Evolutionary conservation across 164 flowering plant species (phyloP).

Genomic region (Berberis vulgaris): DNA sequence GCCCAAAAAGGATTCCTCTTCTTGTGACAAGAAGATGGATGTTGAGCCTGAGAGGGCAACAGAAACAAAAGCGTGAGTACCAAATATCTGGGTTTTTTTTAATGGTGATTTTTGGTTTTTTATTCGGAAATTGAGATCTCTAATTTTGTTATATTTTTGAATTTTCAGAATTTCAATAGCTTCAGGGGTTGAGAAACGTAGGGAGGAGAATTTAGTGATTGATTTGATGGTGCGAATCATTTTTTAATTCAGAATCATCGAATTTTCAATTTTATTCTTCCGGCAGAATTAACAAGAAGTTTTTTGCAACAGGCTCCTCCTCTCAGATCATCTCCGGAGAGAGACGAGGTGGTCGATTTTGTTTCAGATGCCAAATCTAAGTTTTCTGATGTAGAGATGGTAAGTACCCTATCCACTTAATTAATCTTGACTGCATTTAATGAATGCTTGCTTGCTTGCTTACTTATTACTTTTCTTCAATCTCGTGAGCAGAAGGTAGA

Average conservation of each 20-base stretch:
- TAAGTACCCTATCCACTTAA: constrained; percentile 18
- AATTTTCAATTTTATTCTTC: constrained; percentile 1
- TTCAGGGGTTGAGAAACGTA: constrained; percentile 27
- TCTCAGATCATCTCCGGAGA: constrained; percentile 57
- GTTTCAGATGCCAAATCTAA: constrained; percentile 25
- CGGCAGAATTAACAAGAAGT: background rate
- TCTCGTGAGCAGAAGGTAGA: constrained; percentile 30
- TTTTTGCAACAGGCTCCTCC: constrained; percentile 51
- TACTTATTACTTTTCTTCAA: background rate
- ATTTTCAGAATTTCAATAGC: constrained; percentile 28
- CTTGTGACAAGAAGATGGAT: constrained; percentile 26
- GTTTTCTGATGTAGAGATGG: constrained; percentile 33
- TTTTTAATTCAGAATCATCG: background rate
- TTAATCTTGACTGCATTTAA: no score
- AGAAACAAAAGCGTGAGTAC: constrained; percentile 37
- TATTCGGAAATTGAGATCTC: background rate
- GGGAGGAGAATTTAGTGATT: constrained; percentile 68
- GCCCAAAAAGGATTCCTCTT: constrained; percentile 38
- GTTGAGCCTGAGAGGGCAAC: constrained; percentile 15
- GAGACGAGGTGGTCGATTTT: constrained; percentile 36
- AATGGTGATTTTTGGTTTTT: background rate
- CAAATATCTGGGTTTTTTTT: background rate
- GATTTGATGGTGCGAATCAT: constrained; percentile 81
- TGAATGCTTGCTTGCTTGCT: background rate
- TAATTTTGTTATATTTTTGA: background rate